These are phyloP conservation scores for Xylaria palmicola DNA, from an alignment of 495 filamentous ascomycete species.

Conservation along the genomic window DNA sequence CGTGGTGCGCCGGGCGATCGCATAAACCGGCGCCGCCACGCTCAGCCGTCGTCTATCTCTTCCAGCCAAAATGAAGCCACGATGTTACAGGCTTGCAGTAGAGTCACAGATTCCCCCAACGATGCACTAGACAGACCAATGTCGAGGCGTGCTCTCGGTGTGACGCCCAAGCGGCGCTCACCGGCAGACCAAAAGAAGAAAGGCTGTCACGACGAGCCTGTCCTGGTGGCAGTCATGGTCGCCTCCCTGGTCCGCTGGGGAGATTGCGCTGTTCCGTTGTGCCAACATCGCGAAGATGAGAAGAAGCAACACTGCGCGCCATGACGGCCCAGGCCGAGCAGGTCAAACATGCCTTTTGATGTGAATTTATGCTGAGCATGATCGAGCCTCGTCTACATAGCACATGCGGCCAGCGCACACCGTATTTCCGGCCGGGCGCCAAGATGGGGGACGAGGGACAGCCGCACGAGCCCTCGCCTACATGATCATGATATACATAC, in stretches of 20 bases:
- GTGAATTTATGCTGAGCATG: neutral
- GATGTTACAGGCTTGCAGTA: neutral
- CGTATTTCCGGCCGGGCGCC: slow-evolving; percentile 10
- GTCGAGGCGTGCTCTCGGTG: neutral
- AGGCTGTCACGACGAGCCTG: neutral
- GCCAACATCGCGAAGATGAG: neutral
- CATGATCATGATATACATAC: neutral
- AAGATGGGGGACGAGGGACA: neutral
- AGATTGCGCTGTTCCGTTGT: neutral
- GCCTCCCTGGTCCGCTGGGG: neutral
- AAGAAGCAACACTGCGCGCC: neutral
- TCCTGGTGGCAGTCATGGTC: neutral
- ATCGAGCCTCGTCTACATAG: neutral
- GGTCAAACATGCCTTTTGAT: neutral
- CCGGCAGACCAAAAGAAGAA: neutral
- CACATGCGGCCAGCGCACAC: slow-evolving; percentile 1
- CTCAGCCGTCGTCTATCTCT: neutral
- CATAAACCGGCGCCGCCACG: slow-evolving; percentile 4
- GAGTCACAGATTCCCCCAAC: neutral
- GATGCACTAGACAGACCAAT: neutral
- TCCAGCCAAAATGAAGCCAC: neutral
- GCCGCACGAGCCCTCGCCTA: neutral
- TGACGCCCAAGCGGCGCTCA: neutral
- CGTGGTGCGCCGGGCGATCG: too few species aligned
- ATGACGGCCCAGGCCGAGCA: neutral